phyloP scores from a whole-genome alignment of 202 grass and related monocot genomes.

The Schoenoplectus triqueter region DNA sequence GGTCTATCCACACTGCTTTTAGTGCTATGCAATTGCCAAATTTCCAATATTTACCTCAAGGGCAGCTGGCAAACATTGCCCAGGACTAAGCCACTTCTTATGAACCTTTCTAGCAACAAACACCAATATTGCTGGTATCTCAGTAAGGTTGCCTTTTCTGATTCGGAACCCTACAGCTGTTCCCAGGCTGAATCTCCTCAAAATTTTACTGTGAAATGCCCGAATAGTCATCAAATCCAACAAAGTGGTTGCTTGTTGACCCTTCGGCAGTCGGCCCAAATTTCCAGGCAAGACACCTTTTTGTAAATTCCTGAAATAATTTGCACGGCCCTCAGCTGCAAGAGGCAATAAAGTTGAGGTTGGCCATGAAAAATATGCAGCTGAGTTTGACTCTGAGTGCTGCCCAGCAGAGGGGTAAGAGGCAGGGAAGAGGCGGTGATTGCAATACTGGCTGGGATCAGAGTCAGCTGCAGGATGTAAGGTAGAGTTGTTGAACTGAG shows the following conservation, averaged over 20 bases:
- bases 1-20: neutral
- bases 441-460: conserved; percentile 37
- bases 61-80: conserved; percentile 66
- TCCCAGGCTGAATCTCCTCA: conserved; percentile 75
- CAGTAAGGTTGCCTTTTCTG: conserved; percentile 68
- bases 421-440: conserved; percentile 47
- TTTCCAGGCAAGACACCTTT: conserved; percentile 76
- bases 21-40: neutral
- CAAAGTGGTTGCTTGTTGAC: conserved; percentile 74
- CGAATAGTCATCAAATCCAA: conserved; percentile 94
- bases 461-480: conserved; percentile 13
- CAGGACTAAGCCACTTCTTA: conserved; percentile 62
- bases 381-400: conserved; percentile 62
- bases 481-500: conserved; percentile 13
- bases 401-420: conserved; percentile 78
- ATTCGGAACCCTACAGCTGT: conserved; percentile 82
- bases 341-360: conserved; percentile 74
- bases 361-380: conserved; percentile 91
- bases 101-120: conserved; percentile 88
- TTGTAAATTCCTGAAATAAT: conserved; percentile 84
- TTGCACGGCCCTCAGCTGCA: conserved; percentile 78
- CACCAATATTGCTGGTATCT: conserved; percentile 75
- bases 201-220: conserved; percentile 87
- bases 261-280: conserved; percentile 60
- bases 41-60: conserved; percentile 57